Evolutionary conservation across 495 filamentous ascomycete genomes (phyloP), one percentile per base, ranked within the genome.

Genomic region (Melanomma pulvis-pyrius): DNA sequence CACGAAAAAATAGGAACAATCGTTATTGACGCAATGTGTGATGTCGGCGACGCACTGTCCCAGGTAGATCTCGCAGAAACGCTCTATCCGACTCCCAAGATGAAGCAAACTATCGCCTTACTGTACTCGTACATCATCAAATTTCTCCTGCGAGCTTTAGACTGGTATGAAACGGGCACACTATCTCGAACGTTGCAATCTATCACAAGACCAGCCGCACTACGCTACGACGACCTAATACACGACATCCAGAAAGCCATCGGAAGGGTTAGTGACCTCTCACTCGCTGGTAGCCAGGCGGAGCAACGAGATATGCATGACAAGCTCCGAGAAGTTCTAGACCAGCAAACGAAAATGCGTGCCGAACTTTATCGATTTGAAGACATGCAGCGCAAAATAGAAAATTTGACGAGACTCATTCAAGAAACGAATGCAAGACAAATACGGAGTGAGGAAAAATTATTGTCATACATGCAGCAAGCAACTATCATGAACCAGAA

Each of bases 111-210:
- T 15, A 61, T 68, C n/a, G 50, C 48, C 7, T 24, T 24, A 8
- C 24, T 68, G 1, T 54, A 68, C 49, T 59, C 30, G 0, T 39
- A 53, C 30, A 68, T 68, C 41, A 46, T 68, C 22, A 49, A 26
- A 3, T 68, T 68, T 30, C 29, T 68, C 9, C 24, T 32, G 4
- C 46, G 36, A 7, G 59, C 65, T 30, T 19, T 68, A 25, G 29
- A 49, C 0, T 68, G 58, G 56, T 68, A 68, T 30, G 44, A 39
- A 26, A 32, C 36, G 5, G 34, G 59, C 15, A 36, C 48, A 44
- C 7, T 39, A 2, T 51, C 44, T 21, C 59, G 59, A 7, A 44
- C 54, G 28, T 25, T 55, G 17, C 56, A 61, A 25, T 41, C 67
- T 6, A 22, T 70, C 56, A 61, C 36, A 13, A 29, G 48, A 24